Base-by-base conservation (phyloP, 441 rosid genomes). In the Populus trichocarpa region DNA sequence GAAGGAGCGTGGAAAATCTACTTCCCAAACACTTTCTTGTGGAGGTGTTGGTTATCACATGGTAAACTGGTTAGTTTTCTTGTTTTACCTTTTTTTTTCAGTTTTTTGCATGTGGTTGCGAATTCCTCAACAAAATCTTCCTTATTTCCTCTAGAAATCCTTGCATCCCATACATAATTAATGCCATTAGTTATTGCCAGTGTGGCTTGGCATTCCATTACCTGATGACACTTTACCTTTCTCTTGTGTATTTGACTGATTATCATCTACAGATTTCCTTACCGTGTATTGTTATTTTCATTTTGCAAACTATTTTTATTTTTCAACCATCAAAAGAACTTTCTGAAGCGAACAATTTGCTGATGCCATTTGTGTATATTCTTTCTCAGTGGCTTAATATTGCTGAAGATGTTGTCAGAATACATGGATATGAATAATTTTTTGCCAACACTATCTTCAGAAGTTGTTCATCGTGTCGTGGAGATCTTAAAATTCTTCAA, bases 41-140 rank as follows among this genome's bases (percentile, higher is more conserved):
- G 92, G 87, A 85, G 97, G 95, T 85, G 92, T 89, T 87, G 88
- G 97, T 74, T 97, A 95, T 88, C 99, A 90, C 91, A 95, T 95
- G 98, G 99, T 97, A 88, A 97, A 97, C 97, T 95, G 99, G 99
- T 97, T 85, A 95, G 99, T 95, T 83, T 78, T 85, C 90, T 82
- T 82, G 71, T 84, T 77, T 70, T 61, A 42, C 80, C 69, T 71
- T 81, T 77, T 74, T 67, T 80, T 25, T 22, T 28, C 78, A 30
- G 33, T 20, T 32, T 72, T 53, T 78, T 6, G 53, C 40, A 8
- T 35, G 66, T 59, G 11, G 71, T 3, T 16, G 36, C 32, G 22
- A 40, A 12, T 20, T 33, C 40, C 4, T 35, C 50, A 25, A 57
- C 61, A 46, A 30, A n/a, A 8, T 61, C 28, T 64, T 67, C 63